These are phyloP conservation scores for Xylaria nigripes DNA, from an alignment of 495 filamentous ascomycete species.

Conservation along the genomic window DNA sequence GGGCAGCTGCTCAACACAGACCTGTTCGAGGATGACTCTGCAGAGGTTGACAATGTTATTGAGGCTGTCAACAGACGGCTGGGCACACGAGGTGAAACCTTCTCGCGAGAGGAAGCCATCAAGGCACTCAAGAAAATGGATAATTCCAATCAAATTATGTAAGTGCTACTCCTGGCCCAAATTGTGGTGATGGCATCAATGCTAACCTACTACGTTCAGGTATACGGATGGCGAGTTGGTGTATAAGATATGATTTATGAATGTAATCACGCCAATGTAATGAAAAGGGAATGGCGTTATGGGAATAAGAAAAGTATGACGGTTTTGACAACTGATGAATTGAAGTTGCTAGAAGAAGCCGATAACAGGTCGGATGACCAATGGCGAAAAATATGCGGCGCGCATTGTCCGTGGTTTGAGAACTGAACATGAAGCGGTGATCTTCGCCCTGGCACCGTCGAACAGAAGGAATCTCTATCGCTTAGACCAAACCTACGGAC, in stretches of 20 bases:
- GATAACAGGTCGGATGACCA: not conserved
- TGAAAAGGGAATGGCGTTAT: constrained; percentile 7
- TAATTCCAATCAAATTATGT: constrained; percentile 86
- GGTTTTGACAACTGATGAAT: not conserved
- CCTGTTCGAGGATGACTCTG: constrained; percentile 74
- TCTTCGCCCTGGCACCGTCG: not conserved
- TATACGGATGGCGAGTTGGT: constrained; percentile 39
- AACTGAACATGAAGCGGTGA: not conserved
- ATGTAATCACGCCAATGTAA: constrained; percentile 1
- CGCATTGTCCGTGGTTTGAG: not conserved
- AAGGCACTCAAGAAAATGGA: constrained; percentile 72
- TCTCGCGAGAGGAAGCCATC: constrained; percentile 64
- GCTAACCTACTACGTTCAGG: constrained; percentile 29
- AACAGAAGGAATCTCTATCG: not conserved
- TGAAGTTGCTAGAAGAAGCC: not conserved
- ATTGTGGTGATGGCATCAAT: not conserved
- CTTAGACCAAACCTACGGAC: not conserved
- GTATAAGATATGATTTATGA: constrained; percentile 35
- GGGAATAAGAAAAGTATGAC: not conserved
- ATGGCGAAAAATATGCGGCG: not conserved
- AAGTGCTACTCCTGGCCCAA: constrained; percentile 34
- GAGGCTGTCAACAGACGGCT: constrained; percentile 70
- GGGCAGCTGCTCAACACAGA: constrained; percentile 70
- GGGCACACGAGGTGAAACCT: constrained; percentile 44
- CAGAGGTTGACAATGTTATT: constrained; percentile 65